Percentiles rank a stretch among this genome's conserved stretches.
Conservation (phyloP, 169 alveolate genomes). For the Besnoitia besnoiti region DNA sequence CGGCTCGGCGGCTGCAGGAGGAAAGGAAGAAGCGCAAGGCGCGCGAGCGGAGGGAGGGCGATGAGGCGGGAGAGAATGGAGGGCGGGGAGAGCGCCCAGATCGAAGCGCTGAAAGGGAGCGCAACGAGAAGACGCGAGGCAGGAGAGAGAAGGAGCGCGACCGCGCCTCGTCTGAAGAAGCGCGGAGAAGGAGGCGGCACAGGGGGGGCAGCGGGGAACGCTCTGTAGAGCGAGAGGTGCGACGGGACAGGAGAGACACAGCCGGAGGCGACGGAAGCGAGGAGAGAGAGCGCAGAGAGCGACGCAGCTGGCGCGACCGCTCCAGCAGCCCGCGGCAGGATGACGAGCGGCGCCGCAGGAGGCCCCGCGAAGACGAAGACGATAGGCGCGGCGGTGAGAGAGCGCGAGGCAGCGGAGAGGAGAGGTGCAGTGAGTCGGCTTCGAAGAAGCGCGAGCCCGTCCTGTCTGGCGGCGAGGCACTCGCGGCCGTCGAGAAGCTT, state of each 20-base stretch:
- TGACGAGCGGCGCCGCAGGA: neutral
- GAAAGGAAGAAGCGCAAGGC: neutral
- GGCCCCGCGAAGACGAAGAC: neutral
- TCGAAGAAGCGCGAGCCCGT: neutral
- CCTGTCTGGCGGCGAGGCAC: neutral
- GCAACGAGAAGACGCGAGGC: neutral
- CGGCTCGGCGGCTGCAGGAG: neutral
- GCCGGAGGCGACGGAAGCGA: conserved; percentile 8
- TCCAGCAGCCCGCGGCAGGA: neutral
- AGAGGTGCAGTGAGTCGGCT: neutral
- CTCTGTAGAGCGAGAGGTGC: neutral
- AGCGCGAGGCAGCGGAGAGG: neutral
- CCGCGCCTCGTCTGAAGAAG: neutral
- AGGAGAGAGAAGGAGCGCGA: neutral
- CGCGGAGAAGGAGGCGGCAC: neutral
- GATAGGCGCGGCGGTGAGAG: neutral
- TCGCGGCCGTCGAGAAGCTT: neutral
- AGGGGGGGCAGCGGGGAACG: neutral
- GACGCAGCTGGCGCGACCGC: neutral
- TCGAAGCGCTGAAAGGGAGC: no score
- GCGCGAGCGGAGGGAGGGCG: neutral
- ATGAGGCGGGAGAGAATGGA: neutral
- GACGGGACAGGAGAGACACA: neutral
- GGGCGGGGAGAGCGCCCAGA: no score
- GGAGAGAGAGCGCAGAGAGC: neutral